These are phyloP conservation scores for Colletotrichum sp. DNA, from an alignment of 2,329 filamentous ascomycete genomes.

Conservation along the genomic window DNA sequence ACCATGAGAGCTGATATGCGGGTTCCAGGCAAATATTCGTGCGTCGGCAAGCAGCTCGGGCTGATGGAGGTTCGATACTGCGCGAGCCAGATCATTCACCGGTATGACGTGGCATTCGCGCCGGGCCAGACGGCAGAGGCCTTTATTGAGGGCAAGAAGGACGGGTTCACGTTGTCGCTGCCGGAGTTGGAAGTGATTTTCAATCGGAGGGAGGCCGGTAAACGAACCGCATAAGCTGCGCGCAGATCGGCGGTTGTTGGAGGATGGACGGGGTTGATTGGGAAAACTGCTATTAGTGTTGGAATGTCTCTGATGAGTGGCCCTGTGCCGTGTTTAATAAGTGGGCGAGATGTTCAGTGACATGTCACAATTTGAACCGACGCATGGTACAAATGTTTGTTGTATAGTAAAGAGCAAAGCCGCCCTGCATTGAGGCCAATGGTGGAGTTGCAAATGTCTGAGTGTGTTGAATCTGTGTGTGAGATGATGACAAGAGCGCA, in stretches of 20 bases:
- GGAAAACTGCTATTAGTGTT: not conserved
- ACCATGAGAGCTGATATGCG: not conserved
- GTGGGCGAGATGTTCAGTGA: not conserved
- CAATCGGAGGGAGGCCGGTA: constrained; percentile 2
- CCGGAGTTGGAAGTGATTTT: constrained; percentile 18
- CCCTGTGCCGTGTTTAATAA: not conserved
- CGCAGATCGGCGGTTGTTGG: not conserved
- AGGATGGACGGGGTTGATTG: not conserved
- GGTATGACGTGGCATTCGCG: constrained; percentile 14
- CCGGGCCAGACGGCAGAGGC: not conserved
- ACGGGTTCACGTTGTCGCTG: constrained; percentile 18
- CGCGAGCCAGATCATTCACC: constrained; percentile 17
- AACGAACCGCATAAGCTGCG: not conserved
- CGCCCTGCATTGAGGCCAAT: not conserved
- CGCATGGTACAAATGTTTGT: not conserved
- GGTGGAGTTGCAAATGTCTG: not conserved
- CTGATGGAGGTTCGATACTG: constrained; percentile 34
- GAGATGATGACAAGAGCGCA: not conserved
- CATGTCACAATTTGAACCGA: not conserved
- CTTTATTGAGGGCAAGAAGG: constrained; percentile 10
- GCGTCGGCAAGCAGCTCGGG: constrained; percentile 39
- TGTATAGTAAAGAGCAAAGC: not conserved
- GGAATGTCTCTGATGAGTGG: not conserved
- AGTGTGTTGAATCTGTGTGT: not conserved
- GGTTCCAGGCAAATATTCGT: constrained; percentile 33